A percentile compares a stretch with the other conserved stretches of the same genome.
These are phyloP conservation scores for Galeopsis tetrahit DNA, from an alignment of 257 asterid species.

Conservation along the genomic window DNA sequence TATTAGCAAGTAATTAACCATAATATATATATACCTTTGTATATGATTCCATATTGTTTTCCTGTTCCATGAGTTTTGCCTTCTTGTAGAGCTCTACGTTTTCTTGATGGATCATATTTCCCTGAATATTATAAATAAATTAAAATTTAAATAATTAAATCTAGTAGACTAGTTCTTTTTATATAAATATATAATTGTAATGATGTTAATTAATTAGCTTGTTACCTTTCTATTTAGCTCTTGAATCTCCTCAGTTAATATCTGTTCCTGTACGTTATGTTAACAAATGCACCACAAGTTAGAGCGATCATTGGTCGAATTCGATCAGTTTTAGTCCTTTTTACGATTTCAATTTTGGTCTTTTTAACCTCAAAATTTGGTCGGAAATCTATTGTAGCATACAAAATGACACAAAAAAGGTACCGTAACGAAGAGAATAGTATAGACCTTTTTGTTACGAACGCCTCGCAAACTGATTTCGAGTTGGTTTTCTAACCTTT, in stretches of 20 bases:
- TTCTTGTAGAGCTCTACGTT: slow-evolving; percentile 82
- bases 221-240: slow-evolving; percentile 69
- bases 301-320: too few species aligned
- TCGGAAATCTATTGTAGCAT: too few species aligned
- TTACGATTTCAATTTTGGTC: too few species aligned
- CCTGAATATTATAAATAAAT: slow-evolving; percentile 45
- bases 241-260: slow-evolving; percentile 63
- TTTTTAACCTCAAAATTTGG: too few species aligned
- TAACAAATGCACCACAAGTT: not conserved
- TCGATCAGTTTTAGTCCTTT: too few species aligned
- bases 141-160: not conserved
- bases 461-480: slow-evolving; percentile 68
- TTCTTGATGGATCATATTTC: slow-evolving; percentile 67
- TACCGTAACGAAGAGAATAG: too few species aligned
- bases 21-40: slow-evolving; percentile 44
- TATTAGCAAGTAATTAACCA: not conserved
- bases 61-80: slow-evolving; percentile 66
- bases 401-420: too few species aligned
- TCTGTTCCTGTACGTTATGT: slow-evolving; percentile 55
- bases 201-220: not conserved
- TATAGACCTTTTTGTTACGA: slow-evolving; percentile 63
- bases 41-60: slow-evolving; percentile 45
- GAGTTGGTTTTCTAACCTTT: slow-evolving; percentile 69
- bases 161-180: not conserved
- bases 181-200: not conserved